Evolutionary conservation across 2,329 filamentous ascomycete genomes (phyloP), one percentile per base, ranked within the genome.

Genomic region (Metarhizium robertsii): DNA sequence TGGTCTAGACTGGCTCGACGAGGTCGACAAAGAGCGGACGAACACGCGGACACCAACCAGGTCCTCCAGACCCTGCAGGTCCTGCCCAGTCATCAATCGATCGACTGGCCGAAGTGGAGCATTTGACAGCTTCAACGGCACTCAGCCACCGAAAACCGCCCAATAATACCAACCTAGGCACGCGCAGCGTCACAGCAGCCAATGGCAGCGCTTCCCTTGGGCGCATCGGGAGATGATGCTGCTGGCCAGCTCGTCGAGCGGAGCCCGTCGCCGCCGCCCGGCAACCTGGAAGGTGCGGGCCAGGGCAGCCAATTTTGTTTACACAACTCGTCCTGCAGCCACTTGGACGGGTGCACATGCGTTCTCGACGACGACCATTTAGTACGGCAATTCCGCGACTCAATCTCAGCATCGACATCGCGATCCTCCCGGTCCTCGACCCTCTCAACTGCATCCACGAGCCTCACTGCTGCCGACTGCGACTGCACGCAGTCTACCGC

Each of bases 271-370:
- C 62, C 60, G 62, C 66, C 65, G 64, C 71, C 69, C 65, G 61
- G 71, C 71, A 74, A 73, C 70, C 61, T 60, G 57, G 62, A 63
- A 56, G 58, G 60, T 60, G 66, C 63, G 57, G 66, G 71, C 62
- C 65, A 66, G 63, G 72, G 72, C 68, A 69, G 70, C 62, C 67
- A 69, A 65, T 69, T 72, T 71, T 75, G 73, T 75, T 75, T 75
- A 75, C 71, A 69, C 57, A 55, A 53, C 13, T 16, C 38, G 38
- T 14, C 11, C 55, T 60, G 57, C 57, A 57, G 53, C 52, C 50
- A 55, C 56, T 55, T 57, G 57, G 32, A 58, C 58, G 57, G 58
- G 57, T 53, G 38, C 58, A 58, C 51, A 64, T 61, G 58, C 57
- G 56, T 53, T 65, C 63, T 47, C 32, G 46, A 50, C 61, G 62